Evolutionary conservation across 2,329 filamentous ascomycete species (phyloP), one percentile per base, ranked within the genome.

Genomic region (Ophiostoma sp.): DNA sequence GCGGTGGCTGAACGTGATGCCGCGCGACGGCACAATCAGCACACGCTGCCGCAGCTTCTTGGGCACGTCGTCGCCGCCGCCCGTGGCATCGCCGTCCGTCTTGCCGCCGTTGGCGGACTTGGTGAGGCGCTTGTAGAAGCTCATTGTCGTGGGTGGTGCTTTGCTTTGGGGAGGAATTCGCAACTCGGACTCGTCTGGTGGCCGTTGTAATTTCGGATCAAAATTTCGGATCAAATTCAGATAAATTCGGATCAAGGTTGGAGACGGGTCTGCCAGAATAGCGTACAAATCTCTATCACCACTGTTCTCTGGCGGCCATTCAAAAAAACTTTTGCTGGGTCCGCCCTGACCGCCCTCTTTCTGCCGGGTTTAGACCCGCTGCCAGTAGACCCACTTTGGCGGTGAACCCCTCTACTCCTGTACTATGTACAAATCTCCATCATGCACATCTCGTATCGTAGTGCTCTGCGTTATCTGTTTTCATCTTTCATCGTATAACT

Each of bases 1-100:
- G 62, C 95, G 91, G 80, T 97, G 95, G 80, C 94, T 96, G 75
- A 92, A 93, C 44, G 94, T 97, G 69, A 98, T 92, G 73, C 95
- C 95, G 82, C 95, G 86, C 33, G 94, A 97, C 35, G 92, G 95
- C 75, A 99, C 85, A 76, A 98, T 94, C 74, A 99, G 84, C 68
- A 98, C 91, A 76, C 93, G 84, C 80, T 90, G 88, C 82, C 87
- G 89, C 78, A 89, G 90, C 80, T 85, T 90, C 78, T 81, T 68
- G 17, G 79, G 80, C 41, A 78, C 67, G 20, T 71, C 73, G 41
- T 73, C 74, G 41, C 65, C 79, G 74, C 87, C 84, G 68, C 80
- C 77, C 74, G 86, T 39, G 35, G 33, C 85, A 68, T 81, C 79
- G 72, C 80, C 80, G 69, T 80, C 81, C 66, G 54, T 54, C 41